These are phyloP conservation scores for Tricholomella constricta DNA, from an alignment of 768 basidiomycete genomes.

Conservation along the genomic window DNA sequence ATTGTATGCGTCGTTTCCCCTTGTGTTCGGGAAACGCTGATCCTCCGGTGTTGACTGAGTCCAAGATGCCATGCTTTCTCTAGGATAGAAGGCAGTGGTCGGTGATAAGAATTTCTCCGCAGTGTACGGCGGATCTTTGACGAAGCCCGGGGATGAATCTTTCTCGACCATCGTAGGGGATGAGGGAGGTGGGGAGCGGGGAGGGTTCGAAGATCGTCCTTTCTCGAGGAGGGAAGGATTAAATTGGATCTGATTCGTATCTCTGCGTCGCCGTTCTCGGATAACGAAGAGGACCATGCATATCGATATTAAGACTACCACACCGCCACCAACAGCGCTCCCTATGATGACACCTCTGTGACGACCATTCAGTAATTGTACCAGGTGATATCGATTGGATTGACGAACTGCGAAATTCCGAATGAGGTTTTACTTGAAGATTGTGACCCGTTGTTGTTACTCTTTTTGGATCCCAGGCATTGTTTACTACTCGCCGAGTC, in stretches of 20 bases:
- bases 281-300: constrained; percentile 45
- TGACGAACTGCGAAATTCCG: constrained; percentile 19
- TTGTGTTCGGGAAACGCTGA: constrained; percentile 17
- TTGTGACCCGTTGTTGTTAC: background rate
- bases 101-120: constrained; percentile 30
- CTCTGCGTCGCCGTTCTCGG: constrained; percentile 39
- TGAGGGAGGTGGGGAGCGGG: constrained; percentile 1
- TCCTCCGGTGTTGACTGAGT: constrained; percentile 30
- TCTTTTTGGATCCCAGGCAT: constrained; percentile 12
- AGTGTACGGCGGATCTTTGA: constrained; percentile 37
- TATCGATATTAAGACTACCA: constrained; percentile 41
- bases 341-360: constrained; percentile 49
- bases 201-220: background rate
- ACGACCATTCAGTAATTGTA: background rate
- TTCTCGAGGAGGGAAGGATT: constrained; percentile 28
- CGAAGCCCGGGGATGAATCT: constrained; percentile 1
- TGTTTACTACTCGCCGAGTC: constrained; percentile 26
- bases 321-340: constrained; percentile 41
- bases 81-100: constrained; percentile 20
- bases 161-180: constrained; percentile 12
- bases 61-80: constrained; percentile 37
- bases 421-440: background rate
- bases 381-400: background rate
- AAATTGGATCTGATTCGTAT: constrained; percentile 19
- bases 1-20: background rate